phyloP scores from a whole-genome alignment of 2,329 filamentous ascomycete genomes.

The Penicillium glabrum region DNA sequence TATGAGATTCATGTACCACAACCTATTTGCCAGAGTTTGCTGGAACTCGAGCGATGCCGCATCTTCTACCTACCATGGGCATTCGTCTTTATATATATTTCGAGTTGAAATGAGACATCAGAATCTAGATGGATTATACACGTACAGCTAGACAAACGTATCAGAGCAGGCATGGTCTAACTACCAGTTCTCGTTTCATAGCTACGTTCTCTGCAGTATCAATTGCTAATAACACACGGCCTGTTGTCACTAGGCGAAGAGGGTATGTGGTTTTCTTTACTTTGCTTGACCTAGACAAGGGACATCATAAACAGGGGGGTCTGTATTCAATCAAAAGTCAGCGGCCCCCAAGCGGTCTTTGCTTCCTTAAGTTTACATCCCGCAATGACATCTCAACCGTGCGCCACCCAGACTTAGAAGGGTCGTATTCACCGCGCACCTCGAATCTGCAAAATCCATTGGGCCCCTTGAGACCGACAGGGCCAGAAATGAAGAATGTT shows the following conservation, averaged over 20 bases:
- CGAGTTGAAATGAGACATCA: too few relatives aligned
- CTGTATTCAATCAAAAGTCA: neutral
- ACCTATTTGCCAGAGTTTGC: neutral
- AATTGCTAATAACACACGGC: neutral
- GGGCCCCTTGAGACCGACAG: conserved; percentile 34
- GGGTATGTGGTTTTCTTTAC: neutral
- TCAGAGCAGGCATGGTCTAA: neutral
- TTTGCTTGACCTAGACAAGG: neutral
- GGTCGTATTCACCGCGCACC: conserved; percentile 38
- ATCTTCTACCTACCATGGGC: too few relatives aligned
- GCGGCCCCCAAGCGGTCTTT: conserved; percentile 20
- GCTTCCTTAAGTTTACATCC: conserved; percentile 30
- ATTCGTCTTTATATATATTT: too few relatives aligned
- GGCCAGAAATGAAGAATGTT: conserved; percentile 35
- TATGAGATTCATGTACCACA: neutral
- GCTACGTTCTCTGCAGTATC: too few relatives aligned
- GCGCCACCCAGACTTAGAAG: conserved; percentile 29
- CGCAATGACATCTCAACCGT: conserved; percentile 31
- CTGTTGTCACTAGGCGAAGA: neutral
- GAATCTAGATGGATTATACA: too few relatives aligned
- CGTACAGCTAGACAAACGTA: too few relatives aligned
- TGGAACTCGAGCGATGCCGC: neutral
- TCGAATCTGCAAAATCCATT: conserved; percentile 37
- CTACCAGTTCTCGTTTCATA: neutral
- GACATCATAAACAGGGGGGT: neutral